phyloP scores from a whole-genome alignment of 208 protist genomes.

The Blastocrithidia nonstop region DNA sequence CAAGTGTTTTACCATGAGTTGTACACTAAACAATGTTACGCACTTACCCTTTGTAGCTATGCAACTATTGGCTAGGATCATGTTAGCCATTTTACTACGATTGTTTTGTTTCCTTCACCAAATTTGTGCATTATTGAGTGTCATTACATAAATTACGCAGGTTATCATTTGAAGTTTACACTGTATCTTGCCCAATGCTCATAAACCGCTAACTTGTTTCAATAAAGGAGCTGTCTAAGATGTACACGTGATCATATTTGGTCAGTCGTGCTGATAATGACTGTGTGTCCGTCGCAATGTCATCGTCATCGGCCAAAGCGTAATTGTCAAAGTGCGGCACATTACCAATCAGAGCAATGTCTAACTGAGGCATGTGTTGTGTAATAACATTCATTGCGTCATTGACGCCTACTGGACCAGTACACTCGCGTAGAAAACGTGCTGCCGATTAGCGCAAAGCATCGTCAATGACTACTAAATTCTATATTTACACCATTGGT shows the following conservation, averaged over 20 bases:
- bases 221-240: constrained; percentile 76
- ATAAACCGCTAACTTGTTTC: constrained; percentile 64
- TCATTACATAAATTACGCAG: no score
- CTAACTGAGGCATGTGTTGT: constrained; percentile 46
- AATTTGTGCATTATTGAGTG: no score
- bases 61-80: no score
- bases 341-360: constrained; percentile 48
- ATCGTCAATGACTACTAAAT: constrained; percentile 53
- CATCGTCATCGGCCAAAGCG: constrained; percentile 19
- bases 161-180: no score
- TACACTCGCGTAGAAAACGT: constrained; percentile 16
- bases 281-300: constrained; percentile 29
- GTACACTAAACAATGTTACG: neutral
- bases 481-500: constrained; percentile 5
- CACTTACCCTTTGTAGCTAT: neutral
- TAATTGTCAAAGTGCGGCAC: constrained; percentile 62
- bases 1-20: constrained; percentile 13
- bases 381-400: constrained; percentile 46
- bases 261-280: constrained; percentile 15
- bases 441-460: constrained; percentile 20
- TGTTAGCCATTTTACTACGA: no score
- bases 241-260: constrained; percentile 25
- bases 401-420: constrained; percentile 20
- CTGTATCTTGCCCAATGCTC: no score
- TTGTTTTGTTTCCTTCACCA: no score